Evolutionary conservation across 495 filamentous ascomycete species (phyloP).

Genomic region (Penicillium coffeae): DNA sequence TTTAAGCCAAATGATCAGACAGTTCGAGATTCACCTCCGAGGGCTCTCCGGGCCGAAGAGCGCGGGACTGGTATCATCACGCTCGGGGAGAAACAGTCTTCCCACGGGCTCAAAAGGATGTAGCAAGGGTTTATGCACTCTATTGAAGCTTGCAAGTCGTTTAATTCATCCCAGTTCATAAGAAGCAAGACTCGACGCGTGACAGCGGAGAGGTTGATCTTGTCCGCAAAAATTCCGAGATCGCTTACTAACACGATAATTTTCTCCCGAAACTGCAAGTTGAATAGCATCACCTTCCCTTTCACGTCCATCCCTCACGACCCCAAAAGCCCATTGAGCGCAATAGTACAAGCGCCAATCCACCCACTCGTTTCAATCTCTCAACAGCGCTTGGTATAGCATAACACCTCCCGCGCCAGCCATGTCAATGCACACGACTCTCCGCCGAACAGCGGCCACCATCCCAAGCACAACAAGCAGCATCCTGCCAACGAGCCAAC

Average conservation of each 20-base stretch:
- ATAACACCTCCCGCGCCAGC: slow-evolving; percentile 1
- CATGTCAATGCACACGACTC: slow-evolving; percentile 40
- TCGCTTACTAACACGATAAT: slow-evolving; percentile 31
- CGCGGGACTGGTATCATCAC: slow-evolving; percentile 32
- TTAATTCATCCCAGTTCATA: not conserved
- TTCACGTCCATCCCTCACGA: slow-evolving; percentile 10
- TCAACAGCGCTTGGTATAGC: not conserved
- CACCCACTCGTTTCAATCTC: not conserved
- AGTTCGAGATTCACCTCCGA: slow-evolving; percentile 22
- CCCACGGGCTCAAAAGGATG: too few species aligned
- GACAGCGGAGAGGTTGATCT: slow-evolving; percentile 5
- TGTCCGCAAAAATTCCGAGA: slow-evolving; percentile 15
- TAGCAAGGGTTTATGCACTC: too few species aligned
- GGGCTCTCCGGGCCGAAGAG: slow-evolving; percentile 19
- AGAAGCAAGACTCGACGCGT: slow-evolving; percentile 10
- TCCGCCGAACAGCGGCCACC: slow-evolving; percentile 43
- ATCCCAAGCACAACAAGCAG: slow-evolving; percentile 25
- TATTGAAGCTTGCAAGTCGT: not conserved
- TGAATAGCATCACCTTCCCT: slow-evolving; percentile 19
- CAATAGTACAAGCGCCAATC: not conserved
- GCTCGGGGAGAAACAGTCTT: slow-evolving; percentile 14
- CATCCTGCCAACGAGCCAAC: slow-evolving; percentile 21
- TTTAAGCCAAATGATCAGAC: not conserved
- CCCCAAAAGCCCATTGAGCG: slow-evolving; percentile 2
- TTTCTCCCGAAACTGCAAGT: slow-evolving; percentile 18